Percentiles rank a stretch among this genome's conserved stretches.
Conservation (phyloP, 768 basidiomycete species). For the Trametes meyenii region DNA sequence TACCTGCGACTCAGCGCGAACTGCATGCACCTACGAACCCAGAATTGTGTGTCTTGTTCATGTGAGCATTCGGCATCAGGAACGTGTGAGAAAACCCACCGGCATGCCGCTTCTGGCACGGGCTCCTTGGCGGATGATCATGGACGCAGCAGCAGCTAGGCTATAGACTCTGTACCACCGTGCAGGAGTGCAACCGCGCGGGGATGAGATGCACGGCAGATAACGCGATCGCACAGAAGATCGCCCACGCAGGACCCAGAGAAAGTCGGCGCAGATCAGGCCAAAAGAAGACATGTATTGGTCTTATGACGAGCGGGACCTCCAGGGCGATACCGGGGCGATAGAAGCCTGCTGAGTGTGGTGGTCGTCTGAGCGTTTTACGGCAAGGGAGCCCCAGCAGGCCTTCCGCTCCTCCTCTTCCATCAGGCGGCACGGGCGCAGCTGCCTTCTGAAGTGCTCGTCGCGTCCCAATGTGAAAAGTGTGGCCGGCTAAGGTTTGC, state of each 20-base stretch:
- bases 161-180: constrained; percentile 20
- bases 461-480: constrained; percentile 14
- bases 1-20: background rate
- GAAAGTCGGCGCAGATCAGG: constrained; percentile 13
- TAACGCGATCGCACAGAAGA: constrained; percentile 13
- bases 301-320: constrained; percentile 18
- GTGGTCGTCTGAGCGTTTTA: constrained; percentile 10
- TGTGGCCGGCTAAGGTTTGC: constrained; percentile 19
- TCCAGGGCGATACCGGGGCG: constrained; percentile 21
- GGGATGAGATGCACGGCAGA: constrained; percentile 5
- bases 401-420: constrained; percentile 14
- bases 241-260: background rate
- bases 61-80: constrained; percentile 13
- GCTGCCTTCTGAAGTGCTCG: constrained; percentile 19
- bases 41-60: constrained; percentile 6
- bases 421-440: constrained; percentile 14
- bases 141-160: constrained; percentile 3
- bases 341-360: constrained; percentile 14
- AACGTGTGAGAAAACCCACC: constrained; percentile 8
- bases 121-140: background rate
- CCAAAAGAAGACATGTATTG: background rate
- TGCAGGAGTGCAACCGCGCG: constrained; percentile 5
- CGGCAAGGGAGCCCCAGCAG: constrained; percentile 12
- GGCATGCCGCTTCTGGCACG: constrained; percentile 11
- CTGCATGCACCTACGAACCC: background rate